Evolutionary conservation across 129 eudicot species (phyloP), one percentile per base, ranked within the genome.

Genomic region (Saposhnikovia divaricata): DNA sequence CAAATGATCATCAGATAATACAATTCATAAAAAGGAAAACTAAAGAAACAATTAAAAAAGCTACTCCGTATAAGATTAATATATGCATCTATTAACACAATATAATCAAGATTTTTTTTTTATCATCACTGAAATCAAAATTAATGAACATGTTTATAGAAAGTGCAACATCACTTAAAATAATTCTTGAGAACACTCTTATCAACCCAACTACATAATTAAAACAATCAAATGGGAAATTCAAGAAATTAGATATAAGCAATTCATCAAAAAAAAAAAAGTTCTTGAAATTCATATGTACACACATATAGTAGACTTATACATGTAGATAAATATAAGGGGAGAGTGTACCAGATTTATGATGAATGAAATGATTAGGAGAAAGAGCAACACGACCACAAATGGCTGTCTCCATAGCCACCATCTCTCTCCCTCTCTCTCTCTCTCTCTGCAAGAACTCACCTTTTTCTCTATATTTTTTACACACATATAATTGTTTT

Each of bases 391-490:
- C 78, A 80, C 94, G 85, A 81, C 90, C 85, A 77, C 81, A 76
- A 76, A 88, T 86, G 81, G 94, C 91, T 80, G 89, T 87, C 85
- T 87, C 94, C 91, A 90, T 89, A 44, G 68, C 85, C 83, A 75
- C 72, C 78, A 78, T 37, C 72, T 44, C 13, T 72, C 50, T 13
- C 50, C 3, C 50, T 45, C 48, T 44, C 50, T 46, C 50, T 10
- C 72, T 21, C 23, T 51, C 63, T n/a, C n/a, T n/a, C 34, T 9
- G 15, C 4, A 2, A 57, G 13, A 39, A 12, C 47, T 16, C 25
- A 18, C 45, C 25, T 18, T 7, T 15, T 19, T 37, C 45, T 71
- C 16, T 71, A 10, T 3, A 71, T 39, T 70, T 70, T 70, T 9
- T n/a, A 39, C 75, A 71, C 45, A 48, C 48, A 7, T 19, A 71